Evolutionary conservation across 2,329 filamentous ascomycete species (phyloP), one percentile per base, ranked within the genome.

Genomic region (Ascochyta fabae): DNA sequence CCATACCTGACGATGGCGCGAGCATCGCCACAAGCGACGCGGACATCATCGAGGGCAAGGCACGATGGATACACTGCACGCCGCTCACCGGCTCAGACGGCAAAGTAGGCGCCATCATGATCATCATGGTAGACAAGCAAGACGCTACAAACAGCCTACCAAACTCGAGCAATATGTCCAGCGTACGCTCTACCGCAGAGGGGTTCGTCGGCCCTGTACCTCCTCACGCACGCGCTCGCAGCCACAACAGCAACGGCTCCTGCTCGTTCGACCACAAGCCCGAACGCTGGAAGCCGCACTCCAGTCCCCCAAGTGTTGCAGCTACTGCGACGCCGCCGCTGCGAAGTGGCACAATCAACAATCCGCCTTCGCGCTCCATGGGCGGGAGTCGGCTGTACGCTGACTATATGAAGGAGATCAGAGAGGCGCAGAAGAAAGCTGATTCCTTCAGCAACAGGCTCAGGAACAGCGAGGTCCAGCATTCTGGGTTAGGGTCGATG

Each of bases 1-100:
- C 29, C 12, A n/a, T n/a, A 7, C 12, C 36, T 16, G 51, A 57
- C 23, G 51, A 61, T 26, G 24, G 46, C 6, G 59, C 57, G 3
- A 53, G 48, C 35, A 39, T 53, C 34, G 16, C 41, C 15, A 44
- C 52, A 34, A 16, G 24, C 4, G 35, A 50, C n/a, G 6, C 34
- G 44, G 38, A 48, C 0, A 10, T 44, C 13, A 31, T 57, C 22
- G 77, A 83, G 36, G 88, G 88, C 1, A 81, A 87, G 34, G 81
- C 83, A 44, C 82, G 88, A 41, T 92, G 88, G 88, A 88, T 92
- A 26, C 89, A 92, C 70, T 89, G 87, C 65, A 91, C 88, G 13
- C 89, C 89, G 2, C 75, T 92, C 2, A 71, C 88, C 3, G 88
- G 88, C 2, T 82, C 81, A 26, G 87, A 88, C 64, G 84, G 85